phyloP scores from a whole-genome alignment of 1,139 yeast genomes.

The Fermentozyma sake region DNA sequence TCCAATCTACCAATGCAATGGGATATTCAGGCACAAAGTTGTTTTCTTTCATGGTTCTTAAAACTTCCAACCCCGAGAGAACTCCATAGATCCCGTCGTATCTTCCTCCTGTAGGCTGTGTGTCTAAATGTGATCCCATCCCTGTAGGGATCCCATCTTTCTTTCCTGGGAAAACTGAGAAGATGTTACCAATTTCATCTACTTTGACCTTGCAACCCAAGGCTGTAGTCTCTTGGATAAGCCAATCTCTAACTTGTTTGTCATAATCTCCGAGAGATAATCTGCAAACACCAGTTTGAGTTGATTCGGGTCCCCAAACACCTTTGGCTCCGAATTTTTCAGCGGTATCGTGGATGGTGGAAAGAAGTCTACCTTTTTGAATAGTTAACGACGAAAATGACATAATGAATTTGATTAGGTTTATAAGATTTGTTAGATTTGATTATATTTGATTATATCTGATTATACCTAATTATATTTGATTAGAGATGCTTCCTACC shows the following conservation, averaged over 20 bases:
- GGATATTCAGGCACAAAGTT: slow-evolving; percentile 57
- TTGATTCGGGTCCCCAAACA: slow-evolving; percentile 53
- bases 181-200: slow-evolving; percentile 64
- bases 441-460: too few species aligned
- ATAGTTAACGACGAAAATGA: too few species aligned
- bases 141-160: slow-evolving; percentile 53
- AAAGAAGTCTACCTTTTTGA: slow-evolving; percentile 38
- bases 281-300: slow-evolving; percentile 61
- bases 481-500: too few species aligned
- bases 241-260: slow-evolving; percentile 67
- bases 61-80: slow-evolving; percentile 59
- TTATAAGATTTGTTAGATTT: too few species aligned
- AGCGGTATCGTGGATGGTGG: slow-evolving; percentile 61
- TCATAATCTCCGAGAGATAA: slow-evolving; percentile 60
- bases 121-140: slow-evolving; percentile 71
- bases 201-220: slow-evolving; percentile 57
- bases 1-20: slow-evolving; percentile 64
- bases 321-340: slow-evolving; percentile 55
- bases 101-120: slow-evolving; percentile 78
- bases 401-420: too few species aligned
- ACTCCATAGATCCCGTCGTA: slow-evolving; percentile 74
- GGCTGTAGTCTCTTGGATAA: slow-evolving; percentile 43
- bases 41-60: slow-evolving; percentile 61
- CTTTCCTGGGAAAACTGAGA: slow-evolving; percentile 59
- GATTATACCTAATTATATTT: too few species aligned